phyloP scores from a whole-genome alignment of 495 filamentous ascomycete genomes.

The Talaromyces trachyspermus region DNA sequence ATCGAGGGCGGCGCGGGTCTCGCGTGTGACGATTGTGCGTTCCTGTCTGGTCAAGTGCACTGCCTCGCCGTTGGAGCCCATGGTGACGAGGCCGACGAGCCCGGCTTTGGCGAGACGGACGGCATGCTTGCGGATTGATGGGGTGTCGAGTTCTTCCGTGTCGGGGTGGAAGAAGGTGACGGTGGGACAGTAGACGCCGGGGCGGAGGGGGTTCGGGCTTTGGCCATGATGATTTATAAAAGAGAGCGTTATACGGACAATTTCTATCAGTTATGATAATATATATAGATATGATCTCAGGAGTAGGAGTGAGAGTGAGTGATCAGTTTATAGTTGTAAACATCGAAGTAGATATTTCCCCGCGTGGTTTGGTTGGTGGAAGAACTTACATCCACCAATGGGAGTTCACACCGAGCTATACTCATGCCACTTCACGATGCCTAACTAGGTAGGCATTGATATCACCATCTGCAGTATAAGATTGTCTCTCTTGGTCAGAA shows the following conservation, averaged over 20 bases:
- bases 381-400: background rate
- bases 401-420: background rate
- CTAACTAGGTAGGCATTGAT: no score
- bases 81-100: conserved; percentile 75
- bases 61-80: conserved; percentile 88
- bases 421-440: background rate
- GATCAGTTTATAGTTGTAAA: no score
- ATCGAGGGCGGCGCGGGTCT: conserved; percentile 76
- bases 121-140: conserved; percentile 69
- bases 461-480: no score
- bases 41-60: conserved; percentile 73
- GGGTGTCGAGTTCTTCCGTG: conserved; percentile 77
- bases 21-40: conserved; percentile 65
- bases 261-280: background rate
- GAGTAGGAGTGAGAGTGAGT: no score
- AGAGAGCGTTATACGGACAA: background rate
- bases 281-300: background rate
- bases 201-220: conserved; percentile 64
- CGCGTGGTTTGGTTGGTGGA: conserved; percentile 2
- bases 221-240: background rate
- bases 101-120: conserved; percentile 75
- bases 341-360: background rate
- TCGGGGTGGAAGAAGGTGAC: conserved; percentile 83
- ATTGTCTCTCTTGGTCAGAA: background rate
- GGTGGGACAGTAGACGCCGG: conserved; percentile 82